Evolutionary conservation across 495 filamentous ascomycete species (phyloP), one percentile per base, ranked within the genome.

Genomic region (Evernia prunastri): DNA sequence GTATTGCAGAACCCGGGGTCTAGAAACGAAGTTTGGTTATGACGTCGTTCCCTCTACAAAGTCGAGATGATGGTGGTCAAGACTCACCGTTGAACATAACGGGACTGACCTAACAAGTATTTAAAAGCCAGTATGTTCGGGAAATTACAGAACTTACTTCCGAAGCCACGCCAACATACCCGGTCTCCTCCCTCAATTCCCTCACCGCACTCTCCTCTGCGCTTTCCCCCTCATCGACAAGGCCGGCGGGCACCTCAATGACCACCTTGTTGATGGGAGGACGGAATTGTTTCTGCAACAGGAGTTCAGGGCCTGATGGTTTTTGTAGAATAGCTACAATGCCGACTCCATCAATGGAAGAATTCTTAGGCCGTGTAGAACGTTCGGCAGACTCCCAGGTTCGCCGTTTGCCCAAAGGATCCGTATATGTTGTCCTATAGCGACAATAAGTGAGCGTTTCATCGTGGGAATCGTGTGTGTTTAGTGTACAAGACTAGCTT

Each of bases 181-280:
- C 94, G 0, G 94, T 96, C 75, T 98, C 94, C 74, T 98, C 94
- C 67, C 85, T 91, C 64, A 98, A 79, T 71, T 97, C 92, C n/a
- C 92, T 80, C 18, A 96, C 80, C 11, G 92, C 92, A 60, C 88
- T 88, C 64, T 89, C 74, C 69, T 92, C 88, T 1, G 87, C 83
- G 0, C 84, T 89, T 73, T 96, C 92, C 36, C 83, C 85, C 11
- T 85, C 87, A 75, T 97, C 92, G 18, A 96, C 84, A 12, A 97
- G 75, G 0, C 92, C 92, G 5, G 92, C 92, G 0, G 92, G 92
- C 3, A 95, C 80, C 71, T 96, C 92, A 63, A 96, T 88, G 40
- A 84, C 82, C 33, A 89, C 77, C 66, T 88, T 88, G 67, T 89
- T 84, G 47, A 95, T 78, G 0, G 92, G 92, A 1, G 92, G 92